These are phyloP conservation scores for Apostasia ramifera DNA, from an alignment of 106 monocot species.

Conservation along the genomic window DNA sequence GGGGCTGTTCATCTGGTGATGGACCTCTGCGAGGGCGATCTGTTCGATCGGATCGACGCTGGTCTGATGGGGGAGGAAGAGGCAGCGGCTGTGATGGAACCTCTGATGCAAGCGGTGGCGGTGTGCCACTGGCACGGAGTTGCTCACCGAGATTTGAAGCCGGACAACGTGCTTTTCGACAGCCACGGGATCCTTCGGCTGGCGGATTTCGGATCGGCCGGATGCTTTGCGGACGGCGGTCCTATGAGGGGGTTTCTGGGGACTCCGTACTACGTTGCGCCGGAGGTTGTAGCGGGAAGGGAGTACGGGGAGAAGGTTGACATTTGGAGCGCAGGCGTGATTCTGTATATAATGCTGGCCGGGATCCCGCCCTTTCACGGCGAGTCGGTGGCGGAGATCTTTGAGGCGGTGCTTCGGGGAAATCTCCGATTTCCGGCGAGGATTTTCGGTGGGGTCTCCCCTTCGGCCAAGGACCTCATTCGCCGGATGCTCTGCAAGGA, in stretches of 20 bases:
- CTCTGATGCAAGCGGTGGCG: conserved; percentile 58
- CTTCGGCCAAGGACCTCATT: conserved; percentile 76
- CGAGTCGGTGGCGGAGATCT: conserved; percentile 60
- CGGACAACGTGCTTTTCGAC: conserved; percentile 76
- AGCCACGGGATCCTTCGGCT: conserved; percentile 24
- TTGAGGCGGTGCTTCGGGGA: conserved; percentile 65
- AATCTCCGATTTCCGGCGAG: conserved; percentile 73
- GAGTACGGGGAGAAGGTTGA: conserved; percentile 86
- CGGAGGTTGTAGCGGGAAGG: conserved; percentile 64
- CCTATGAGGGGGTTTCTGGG: conserved; percentile 68
- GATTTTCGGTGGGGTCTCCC: conserved; percentile 44
- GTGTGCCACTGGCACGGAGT: conserved; percentile 72
- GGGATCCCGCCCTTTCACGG: conserved; percentile 80
- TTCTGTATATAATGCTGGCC: conserved; percentile 63
- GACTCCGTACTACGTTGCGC: conserved; percentile 92
- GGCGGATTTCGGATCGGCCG: conserved; percentile 84
- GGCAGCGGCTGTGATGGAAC: conserved; percentile 36
- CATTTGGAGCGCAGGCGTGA: conserved; percentile 88
- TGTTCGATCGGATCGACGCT: conserved; percentile 47
- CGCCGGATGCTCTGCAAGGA: conserved; percentile 83
- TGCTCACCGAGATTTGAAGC: conserved; percentile 85
- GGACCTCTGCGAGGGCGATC: conserved; percentile 64
- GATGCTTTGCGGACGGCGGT: conserved; percentile 31
- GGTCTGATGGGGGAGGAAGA: conserved; percentile 45
- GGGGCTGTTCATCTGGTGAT: conserved; percentile 49